A percentile compares a stretch with the other conserved stretches of the same genome.
phyloP scores from a whole-genome alignment of 2,329 filamentous ascomycete genomes.

The Monosporascus sp. region DNA sequence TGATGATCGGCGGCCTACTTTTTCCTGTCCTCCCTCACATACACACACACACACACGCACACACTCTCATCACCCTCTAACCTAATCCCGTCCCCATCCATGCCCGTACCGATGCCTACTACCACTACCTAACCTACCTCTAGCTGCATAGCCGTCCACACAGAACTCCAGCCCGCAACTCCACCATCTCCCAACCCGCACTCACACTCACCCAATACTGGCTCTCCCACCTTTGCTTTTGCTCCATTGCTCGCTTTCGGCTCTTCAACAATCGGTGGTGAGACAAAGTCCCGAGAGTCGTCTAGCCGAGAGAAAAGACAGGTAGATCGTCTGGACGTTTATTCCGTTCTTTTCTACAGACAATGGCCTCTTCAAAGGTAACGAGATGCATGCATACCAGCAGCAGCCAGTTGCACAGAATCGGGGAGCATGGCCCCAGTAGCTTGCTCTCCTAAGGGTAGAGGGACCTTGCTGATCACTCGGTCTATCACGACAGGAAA shows the following conservation, averaged over 20 bases:
- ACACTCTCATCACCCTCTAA: not conserved
- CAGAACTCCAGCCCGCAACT: not conserved
- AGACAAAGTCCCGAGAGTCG: conserved; percentile 8
- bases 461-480: conserved; percentile 32
- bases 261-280: conserved; percentile 21
- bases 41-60: not conserved
- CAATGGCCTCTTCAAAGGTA: conserved; percentile 63
- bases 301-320: conserved; percentile 1
- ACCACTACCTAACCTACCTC: conserved; percentile 10
- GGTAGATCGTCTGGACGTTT: conserved; percentile 7
- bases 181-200: not conserved
- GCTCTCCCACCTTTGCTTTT: conserved; percentile 3
- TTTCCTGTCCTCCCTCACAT: not conserved
- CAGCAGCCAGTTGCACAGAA: conserved; percentile 10
- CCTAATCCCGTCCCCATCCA: not conserved
- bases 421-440: conserved; percentile 5
- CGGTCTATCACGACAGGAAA: conserved; percentile 45
- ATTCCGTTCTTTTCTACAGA: conserved; percentile 21
- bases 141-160: not conserved
- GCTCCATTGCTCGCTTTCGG: conserved; percentile 1
- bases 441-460: conserved; percentile 21
- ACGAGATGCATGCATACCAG: conserved; percentile 12
- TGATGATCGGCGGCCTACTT: not conserved
- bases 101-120: not conserved
- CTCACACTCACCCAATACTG: conserved; percentile 2